Evolutionary conservation across 805 yeast genomes (phyloP), one percentile per base, ranked within the genome.

Genomic region (Alloascoidea hylecoeti): DNA sequence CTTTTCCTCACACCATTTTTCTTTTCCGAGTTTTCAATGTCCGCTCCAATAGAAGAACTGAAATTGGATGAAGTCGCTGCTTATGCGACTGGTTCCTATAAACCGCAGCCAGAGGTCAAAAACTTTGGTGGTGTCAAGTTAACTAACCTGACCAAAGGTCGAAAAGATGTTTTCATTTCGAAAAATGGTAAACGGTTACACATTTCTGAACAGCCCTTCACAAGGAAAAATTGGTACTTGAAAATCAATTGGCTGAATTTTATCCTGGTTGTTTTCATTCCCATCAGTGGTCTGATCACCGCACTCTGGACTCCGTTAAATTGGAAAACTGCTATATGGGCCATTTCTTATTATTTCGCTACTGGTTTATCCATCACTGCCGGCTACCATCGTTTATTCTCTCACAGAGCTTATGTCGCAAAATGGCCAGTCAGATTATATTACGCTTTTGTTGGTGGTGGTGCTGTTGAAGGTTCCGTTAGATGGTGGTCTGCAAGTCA

Each of bases 401-500:
- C 94, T 1, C 84, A 76, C 52, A 62, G 75, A 33, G 51, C 80
- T 4, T 72, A 73, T 52, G 57, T 58, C 6, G 67, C 70, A n/a
- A 47, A 59, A 16, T 49, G 55, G 13, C 57, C 64, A 2, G 44
- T 82, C 23, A 69, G 68, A 40, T 42, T 66, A 27, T 49, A 65
- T 18, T 68, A 78, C 41, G 70, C 76, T n/a, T 49, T 75, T 0
- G 62, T 75, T 34, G 88, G 89, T 4, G 60, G 78, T 14, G 78
- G 83, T 46, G 73, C 78, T 4, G 94, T 86, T 2, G 61, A 84
- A 39, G 94, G 94, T 3, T 68, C 83, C 2, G 72, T 77, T 9
- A 66, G 77, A 49, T 70, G 78, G 70, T 85, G 94, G 94, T 78
- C 82, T 16, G 65, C 78, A 13, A 66, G 82, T 35, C 97, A 88